Evolutionary conservation across 1,284 basidiomycete genomes (phyloP), one percentile per base, ranked within the genome.

Genomic region (Blastosporella zonata): DNA sequence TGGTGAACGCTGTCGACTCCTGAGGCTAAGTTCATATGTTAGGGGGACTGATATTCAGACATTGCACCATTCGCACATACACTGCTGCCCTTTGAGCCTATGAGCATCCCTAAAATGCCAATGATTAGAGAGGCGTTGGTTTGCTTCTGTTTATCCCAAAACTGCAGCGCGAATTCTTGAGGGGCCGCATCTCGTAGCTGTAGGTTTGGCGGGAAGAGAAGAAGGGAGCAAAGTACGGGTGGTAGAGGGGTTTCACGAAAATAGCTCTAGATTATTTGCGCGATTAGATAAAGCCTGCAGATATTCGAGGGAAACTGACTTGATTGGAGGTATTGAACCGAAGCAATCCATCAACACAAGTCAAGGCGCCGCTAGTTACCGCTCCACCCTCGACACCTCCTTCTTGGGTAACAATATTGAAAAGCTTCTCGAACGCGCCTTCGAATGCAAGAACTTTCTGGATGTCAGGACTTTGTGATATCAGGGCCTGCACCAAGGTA

Each of bases 391-490:
- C 95, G 31, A 96, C 78, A 0, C 97, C 93, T 33, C 93, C 91
- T 68, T 97, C 96, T 51, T 82, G 78, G 6, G 82, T 78, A 53
- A 98, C 81, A 41, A 93, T 93, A 52, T 87, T 87, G 69, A 99
- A 93, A 25, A 98, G 78, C 63, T 90, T 93, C 71, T 99, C 96
- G 62, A 99, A 98, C 0, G 90, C 91, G 23, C 97, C 95, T 59
- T 96, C 94, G 62, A 99, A 99, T 0, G 95, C 94, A 35, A 98
- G 82, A 18, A 98, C 86, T 70, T 98, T 99, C 65, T 98, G 96
- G 42, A 99, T 90, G 64, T 98, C 94, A 27, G 92, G 82, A 60
- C 90, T 98, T 57, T 93, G 87, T 1, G 83, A 81, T 35, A 90
- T 83, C 33, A 99, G 74, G 3, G 84, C 76, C 48, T 96, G 90